Evolutionary conservation across 179 eudicot genomes (phyloP), one percentile per base, ranked within the genome.

Genomic region (Beta corolliflora): DNA sequence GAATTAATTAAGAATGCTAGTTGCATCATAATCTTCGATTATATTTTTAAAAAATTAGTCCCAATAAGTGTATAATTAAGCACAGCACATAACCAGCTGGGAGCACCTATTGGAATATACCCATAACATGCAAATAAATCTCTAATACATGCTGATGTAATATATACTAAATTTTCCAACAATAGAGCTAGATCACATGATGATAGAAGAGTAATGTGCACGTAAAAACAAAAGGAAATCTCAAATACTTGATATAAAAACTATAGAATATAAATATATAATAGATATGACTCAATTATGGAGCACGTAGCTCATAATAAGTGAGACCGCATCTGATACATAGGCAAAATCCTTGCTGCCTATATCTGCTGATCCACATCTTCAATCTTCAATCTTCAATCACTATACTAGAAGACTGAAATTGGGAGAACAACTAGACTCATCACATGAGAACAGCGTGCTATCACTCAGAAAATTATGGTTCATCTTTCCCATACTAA

Each of bases 41-140:
- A 31, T 18, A 48, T 10, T 50, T 1, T 9, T 19, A 2, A 71
- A 71, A 71, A 41, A 69, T 11, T 25, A 23, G 44, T 74, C 29
- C 25, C n/a, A 25, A 25, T 1, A 23, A 48, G 18, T 63, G 5
- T 61, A 9, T 23, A 6, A 12, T 60, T 55, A 31, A 66, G 67
- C 36, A 78, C 81, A 78, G 81, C 74, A 78, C 81, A 78, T 29
- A 78, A 77, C 25, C 64, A 78, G 81, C 81, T 78, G 16, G 61
- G 71, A 46, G 52, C 52, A 54, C 29, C 52, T 55, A 54, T 5
- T 44, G 52, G 74, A 78, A 78, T 66, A 68, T 78, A 68, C 74
- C 65, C 73, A 55, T 67, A 68, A 78, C 74, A 65, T 66, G 81
- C 65, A 52, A 29, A 36, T 36, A 36, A 65, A 54, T 54, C 81